A percentile compares a stretch with the other conserved stretches of the same genome.
These are phyloP conservation scores for Leucogyrophana mollusca DNA, from an alignment of 768 basidiomycete species.

Conservation along the genomic window DNA sequence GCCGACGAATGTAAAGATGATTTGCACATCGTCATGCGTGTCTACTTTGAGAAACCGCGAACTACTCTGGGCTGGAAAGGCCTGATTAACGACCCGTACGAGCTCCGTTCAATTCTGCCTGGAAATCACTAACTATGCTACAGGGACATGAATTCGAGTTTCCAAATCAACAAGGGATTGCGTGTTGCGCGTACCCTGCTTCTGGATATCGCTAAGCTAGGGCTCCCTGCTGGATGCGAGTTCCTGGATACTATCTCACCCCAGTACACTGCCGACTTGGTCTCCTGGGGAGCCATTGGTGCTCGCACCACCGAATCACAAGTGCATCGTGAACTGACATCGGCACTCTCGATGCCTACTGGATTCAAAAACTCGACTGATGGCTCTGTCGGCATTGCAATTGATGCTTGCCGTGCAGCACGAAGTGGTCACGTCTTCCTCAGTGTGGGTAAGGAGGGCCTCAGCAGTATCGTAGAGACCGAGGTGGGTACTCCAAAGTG, in stretches of 20 bases:
- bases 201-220: constrained; percentile 85
- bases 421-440: constrained; percentile 92
- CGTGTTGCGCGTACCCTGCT: constrained; percentile 84
- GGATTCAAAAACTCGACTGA: constrained; percentile 99
- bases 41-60: constrained; percentile 96
- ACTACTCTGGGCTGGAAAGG: constrained; percentile 99
- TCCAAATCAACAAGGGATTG: constrained; percentile 96
- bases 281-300: constrained; percentile 96
- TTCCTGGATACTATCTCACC: constrained; percentile 79
- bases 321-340: constrained; percentile 86
- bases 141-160: constrained; percentile 80
- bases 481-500: constrained; percentile 46
- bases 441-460: constrained; percentile 93
- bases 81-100: constrained; percentile 88
- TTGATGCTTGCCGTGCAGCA: constrained; percentile 95
- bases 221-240: constrained; percentile 94
- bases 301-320: constrained; percentile 92
- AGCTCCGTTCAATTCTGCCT: not conserved
- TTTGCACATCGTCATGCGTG: constrained; percentile 93
- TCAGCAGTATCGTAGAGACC: constrained; percentile 94
- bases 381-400: constrained; percentile 85
- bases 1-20: constrained; percentile 81
- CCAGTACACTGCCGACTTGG: constrained; percentile 92
- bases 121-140: constrained; percentile 2
- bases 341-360: constrained; percentile 90